These are phyloP conservation scores for Boletales sp. DNA, from an alignment of 768 basidiomycete species.

Conservation along the genomic window DNA sequence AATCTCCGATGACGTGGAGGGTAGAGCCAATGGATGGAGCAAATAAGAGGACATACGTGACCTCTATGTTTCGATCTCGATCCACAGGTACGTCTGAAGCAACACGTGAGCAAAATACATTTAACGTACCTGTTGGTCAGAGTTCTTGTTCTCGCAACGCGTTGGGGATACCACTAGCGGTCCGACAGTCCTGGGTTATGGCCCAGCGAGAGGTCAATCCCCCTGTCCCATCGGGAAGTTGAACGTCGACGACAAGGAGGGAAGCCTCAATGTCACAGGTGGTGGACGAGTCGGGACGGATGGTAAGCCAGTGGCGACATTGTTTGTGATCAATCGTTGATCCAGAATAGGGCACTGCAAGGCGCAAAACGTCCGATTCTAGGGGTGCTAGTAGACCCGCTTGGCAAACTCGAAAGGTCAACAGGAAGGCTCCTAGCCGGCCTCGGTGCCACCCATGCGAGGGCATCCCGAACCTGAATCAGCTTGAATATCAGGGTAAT, in stretches of 20 bases:
- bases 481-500: no score
- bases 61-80: constrained; percentile 66
- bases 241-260: neutral
- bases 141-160: constrained; percentile 46
- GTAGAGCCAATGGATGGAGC: constrained; percentile 45
- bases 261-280: no score
- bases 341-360: neutral
- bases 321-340: neutral
- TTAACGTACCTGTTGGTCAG: constrained; percentile 26
- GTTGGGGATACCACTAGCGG: constrained; percentile 6
- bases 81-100: constrained; percentile 41
- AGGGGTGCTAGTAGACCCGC: no score
- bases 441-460: constrained; percentile 12
- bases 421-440: constrained; percentile 5
- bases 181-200: constrained; percentile 13
- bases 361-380: no score
- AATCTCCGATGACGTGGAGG: constrained; percentile 51
- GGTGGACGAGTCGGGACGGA: no score
- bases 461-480: constrained; percentile 1
- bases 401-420: neutral
- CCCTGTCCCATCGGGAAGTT: neutral
- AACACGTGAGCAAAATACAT: neutral
- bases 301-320: neutral
- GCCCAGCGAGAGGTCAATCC: constrained; percentile 34
- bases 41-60: constrained; percentile 46